Evolutionary conservation across 495 filamentous ascomycete genomes (phyloP), one percentile per base, ranked within the genome.

Genomic region (Penicillium bialowiezense): DNA sequence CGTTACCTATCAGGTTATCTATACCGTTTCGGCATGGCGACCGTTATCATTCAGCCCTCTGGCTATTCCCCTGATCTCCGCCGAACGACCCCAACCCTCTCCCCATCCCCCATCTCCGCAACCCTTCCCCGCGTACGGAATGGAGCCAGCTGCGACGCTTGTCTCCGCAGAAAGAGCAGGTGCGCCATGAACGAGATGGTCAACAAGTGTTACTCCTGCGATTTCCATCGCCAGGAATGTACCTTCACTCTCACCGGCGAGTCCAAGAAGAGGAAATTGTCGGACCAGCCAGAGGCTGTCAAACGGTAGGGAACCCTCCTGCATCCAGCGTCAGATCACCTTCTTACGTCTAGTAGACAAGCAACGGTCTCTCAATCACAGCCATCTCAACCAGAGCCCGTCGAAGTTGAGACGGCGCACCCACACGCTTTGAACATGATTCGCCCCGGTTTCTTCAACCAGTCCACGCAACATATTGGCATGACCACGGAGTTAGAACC

Each of bases 81-180:
- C 17, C 63, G 60, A 38, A 65, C 58, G 24, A 55, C 61, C 36
- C 52, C 68, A 40, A 58, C 56, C n/a, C 45, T 59, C 13, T 65
- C 69, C 10, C 58, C 64, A 23, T 68, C 62, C 7, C 56, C 61
- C 15, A 52, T 65, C 39, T 55, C 64, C 40, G 48, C 55, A 2
- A 51, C 63, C 38, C 41, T 65, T 34, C 41, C 62, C 49, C 59
- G 65, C 55, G 53, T 50, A 9, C 68, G 72, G 68, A 56, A 78
- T 77, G 68, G 78, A 76, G 55, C 75, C 56, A 63, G 79, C 68
- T 86, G 84, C 67, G 88, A 92, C 74, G 85, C 88, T 34, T 98
- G 93, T 70, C 76, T 90, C 48, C 81, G 82, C 68, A 77, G 91
- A 62, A 90, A 91, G 68, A 89, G 84, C 58, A 86, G 90, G 59